These are phyloP conservation scores for Wallacemonas rigidus DNA, from an alignment of 208 protist genomes.

Conservation along the genomic window DNA sequence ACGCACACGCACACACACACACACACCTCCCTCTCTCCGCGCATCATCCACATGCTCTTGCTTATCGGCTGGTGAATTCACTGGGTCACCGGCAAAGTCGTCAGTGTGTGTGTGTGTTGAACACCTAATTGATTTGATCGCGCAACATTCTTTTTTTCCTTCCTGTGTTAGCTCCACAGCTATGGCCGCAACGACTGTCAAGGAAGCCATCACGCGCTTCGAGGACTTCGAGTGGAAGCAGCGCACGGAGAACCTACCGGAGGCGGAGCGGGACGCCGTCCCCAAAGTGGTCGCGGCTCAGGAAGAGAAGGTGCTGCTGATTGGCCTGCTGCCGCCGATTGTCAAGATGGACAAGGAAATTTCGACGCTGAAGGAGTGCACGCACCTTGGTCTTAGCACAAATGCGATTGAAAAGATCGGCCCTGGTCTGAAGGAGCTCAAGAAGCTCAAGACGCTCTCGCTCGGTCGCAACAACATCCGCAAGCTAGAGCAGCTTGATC, in stretches of 20 bases:
- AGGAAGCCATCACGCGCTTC: conserved; percentile 83
- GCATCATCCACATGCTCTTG: not conserved
- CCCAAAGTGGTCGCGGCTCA: conserved; percentile 76
- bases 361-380: conserved; percentile 80
- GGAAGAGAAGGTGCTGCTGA: conserved; percentile 83
- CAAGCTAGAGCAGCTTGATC: conserved; percentile 95
- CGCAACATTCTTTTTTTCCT: not conserved
- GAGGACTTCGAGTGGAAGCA: conserved; percentile 73
- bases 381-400: conserved; percentile 92
- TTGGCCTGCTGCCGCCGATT: conserved; percentile 91
- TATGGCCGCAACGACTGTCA: conserved; percentile 72
- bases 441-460: conserved; percentile 93
- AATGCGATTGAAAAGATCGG: conserved; percentile 96
- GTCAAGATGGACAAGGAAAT: conserved; percentile 95
- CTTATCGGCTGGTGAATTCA: not conserved
- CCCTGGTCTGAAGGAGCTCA: conserved; percentile 89
- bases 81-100: no score
- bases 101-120: not conserved
- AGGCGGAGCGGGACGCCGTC: conserved; percentile 53
- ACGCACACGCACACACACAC: no score
- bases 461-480: conserved; percentile 95
- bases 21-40: no score
- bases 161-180: not conserved
- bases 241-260: conserved; percentile 38
- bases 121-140: not conserved